Base-by-base conservation (phyloP, 805 yeast genomes). In the Peterozyma xylosa region DNA sequence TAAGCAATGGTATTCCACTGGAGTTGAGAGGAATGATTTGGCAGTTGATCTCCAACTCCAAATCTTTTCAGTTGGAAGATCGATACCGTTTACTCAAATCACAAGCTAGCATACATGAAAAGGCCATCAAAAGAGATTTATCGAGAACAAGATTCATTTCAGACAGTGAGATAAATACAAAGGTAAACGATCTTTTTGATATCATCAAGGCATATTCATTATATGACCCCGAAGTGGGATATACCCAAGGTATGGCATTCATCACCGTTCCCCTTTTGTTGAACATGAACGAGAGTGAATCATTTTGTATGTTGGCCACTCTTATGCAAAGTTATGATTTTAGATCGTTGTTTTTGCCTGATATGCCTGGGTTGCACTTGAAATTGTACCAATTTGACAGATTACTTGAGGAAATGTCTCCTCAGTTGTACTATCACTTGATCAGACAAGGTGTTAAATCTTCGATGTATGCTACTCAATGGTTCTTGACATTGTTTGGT, bases 161-260 rank as follows among this genome's bases (percentile, higher is more conserved):
- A 13, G 63, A 67, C 46, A 68, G 71, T 10, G 73, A 73, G 18
- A 70, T 71, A 46, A 71, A 70, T 27, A 77, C 79, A 41, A 80
- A 81, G 53, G 65, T 72, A 11, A 81, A 76, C 32, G 80, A 86
- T 41, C 66, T 93, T 33, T 85, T 70, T 56, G 78, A 80, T 45
- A 81, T 93, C 29, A 74, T 93, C 49, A 86, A 85, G 56, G 90
- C 89, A 0, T 93, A 91, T 64, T 79, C 93, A 17, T 64, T 87
- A 39, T 83, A 77, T 59, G 98, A 93, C 60, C 80, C 85, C 1
- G 97, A 90, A 42, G 96, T 93, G 41, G 99, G 99, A 0, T 93
- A 93, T 57, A 93, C 97, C 2, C 99, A 93, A 63, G 98, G 99
- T 7, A 89, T 93, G 96, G 95, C 95, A 1, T 93, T 93, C 56